Conservation (phyloP, 2,329 filamentous ascomycete genomes). For the Aspergillus pseudonomiae region DNA sequence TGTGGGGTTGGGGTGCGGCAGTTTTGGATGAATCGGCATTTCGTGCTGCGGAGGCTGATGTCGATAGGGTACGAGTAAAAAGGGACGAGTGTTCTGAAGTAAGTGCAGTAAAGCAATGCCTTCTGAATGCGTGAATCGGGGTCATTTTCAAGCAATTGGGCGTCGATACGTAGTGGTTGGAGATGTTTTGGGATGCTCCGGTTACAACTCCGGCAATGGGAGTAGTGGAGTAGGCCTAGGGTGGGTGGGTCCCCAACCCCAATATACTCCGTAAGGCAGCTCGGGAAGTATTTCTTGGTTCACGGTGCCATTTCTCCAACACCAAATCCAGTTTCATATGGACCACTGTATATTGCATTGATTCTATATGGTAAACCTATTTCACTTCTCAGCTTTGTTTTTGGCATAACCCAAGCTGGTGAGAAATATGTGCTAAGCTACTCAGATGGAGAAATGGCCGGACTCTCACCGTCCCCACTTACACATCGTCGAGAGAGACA, state of each 20-base stretch:
- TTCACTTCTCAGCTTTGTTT: background rate
- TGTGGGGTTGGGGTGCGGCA: conserved; percentile 27
- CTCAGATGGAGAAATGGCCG: background rate
- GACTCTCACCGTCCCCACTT: background rate
- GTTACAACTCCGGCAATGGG: background rate
- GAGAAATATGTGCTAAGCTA: background rate
- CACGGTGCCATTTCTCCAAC: background rate
- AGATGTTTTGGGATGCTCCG: background rate
- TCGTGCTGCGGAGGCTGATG: conserved; percentile 18
- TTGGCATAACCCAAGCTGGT: background rate
- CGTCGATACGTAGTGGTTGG: conserved; percentile 8
- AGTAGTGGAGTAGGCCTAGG: conserved; percentile 1
- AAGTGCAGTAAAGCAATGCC: conserved; percentile 23
- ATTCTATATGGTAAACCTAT: background rate
- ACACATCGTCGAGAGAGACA: background rate
- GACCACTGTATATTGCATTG: background rate
- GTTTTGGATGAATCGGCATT: conserved; percentile 18
- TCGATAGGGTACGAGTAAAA: conserved; percentile 25
- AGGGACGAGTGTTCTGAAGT: conserved; percentile 11
- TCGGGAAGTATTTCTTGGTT: background rate
- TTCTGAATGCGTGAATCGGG: conserved; percentile 19
- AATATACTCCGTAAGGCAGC: background rate
- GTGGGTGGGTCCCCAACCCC: background rate
- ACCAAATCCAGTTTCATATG: background rate
- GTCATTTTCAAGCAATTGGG: conserved; percentile 24